Conservation (phyloP, 2,329 filamentous ascomycete genomes). For the Neofusicoccum kwambonambiense region DNA sequence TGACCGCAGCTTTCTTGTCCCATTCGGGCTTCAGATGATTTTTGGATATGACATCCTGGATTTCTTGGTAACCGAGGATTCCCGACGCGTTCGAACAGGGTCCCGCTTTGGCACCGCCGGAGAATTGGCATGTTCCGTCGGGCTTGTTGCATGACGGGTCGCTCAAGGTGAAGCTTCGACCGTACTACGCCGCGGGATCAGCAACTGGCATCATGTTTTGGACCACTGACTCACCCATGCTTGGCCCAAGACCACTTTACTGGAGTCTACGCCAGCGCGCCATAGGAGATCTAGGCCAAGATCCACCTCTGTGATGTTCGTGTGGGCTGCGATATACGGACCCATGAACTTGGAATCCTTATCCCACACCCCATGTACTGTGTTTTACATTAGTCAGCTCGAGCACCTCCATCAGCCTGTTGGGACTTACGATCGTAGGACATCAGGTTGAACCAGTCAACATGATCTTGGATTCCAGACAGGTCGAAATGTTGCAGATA, state of each 20-base stretch:
- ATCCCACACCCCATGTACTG: slow-evolving; percentile 45
- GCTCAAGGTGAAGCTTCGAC: slow-evolving; percentile 32
- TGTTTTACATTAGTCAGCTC: too few relatives aligned
- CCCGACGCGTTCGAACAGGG: slow-evolving; percentile 31
- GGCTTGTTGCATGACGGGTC: slow-evolving; percentile 24
- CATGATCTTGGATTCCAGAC: slow-evolving; percentile 24
- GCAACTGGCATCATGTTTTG: too few relatives aligned
- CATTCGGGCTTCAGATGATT: not conserved
- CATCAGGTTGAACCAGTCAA: slow-evolving; percentile 48
- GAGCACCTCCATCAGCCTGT: too few relatives aligned
- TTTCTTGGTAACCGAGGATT: slow-evolving; percentile 37
- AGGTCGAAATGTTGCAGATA: slow-evolving; percentile 30
- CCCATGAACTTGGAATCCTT: slow-evolving; percentile 28
- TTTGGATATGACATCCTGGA: slow-evolving; percentile 23
- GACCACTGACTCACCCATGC: too few relatives aligned
- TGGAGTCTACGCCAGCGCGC: slow-evolving; percentile 42
- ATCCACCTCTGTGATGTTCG: slow-evolving; percentile 51
- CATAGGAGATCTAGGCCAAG: slow-evolving; percentile 46
- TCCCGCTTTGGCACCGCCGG: slow-evolving; percentile 25
- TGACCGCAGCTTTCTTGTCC: slow-evolving; percentile 31
- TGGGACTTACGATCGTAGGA: too few relatives aligned
- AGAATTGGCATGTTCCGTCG: slow-evolving; percentile 27
- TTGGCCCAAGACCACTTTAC: slow-evolving; percentile 46
- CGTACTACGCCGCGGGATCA: too few relatives aligned
- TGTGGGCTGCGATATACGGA: slow-evolving; percentile 38